phyloP scores from a whole-genome alignment of 1,284 basidiomycete genomes.

The Moesziomyces antarcticus region DNA sequence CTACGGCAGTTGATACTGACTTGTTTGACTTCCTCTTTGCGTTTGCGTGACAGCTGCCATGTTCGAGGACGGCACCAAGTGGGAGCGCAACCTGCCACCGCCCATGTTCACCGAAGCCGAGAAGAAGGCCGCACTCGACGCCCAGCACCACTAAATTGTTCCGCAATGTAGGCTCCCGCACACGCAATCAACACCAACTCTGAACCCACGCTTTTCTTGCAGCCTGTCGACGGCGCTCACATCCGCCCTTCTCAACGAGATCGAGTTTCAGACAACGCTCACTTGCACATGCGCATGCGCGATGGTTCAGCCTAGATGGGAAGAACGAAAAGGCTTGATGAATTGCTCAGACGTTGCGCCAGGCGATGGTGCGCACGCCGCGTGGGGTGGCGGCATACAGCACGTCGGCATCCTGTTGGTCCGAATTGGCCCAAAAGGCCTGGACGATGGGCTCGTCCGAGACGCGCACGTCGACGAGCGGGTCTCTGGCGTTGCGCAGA shows the following conservation, averaged over 20 bases:
- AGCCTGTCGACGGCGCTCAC: background rate
- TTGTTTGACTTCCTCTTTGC: background rate
- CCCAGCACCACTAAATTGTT: slow-evolving; percentile 35
- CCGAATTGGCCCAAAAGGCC: slow-evolving; percentile 27
- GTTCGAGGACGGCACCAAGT: slow-evolving; percentile 67
- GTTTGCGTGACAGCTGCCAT: slow-evolving; percentile 51
- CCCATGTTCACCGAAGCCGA: slow-evolving; percentile 65
- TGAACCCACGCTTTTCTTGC: background rate
- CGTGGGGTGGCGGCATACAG: slow-evolving; percentile 27
- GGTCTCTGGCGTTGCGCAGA: slow-evolving; percentile 35
- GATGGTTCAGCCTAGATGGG: background rate
- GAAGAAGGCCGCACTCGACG: slow-evolving; percentile 64
- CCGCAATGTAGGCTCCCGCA: background rate
- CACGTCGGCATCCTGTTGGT: slow-evolving; percentile 4
- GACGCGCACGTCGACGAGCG: slow-evolving; percentile 22
- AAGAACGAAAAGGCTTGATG: background rate
- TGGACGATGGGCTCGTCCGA: slow-evolving; percentile 42
- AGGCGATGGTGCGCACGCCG: slow-evolving; percentile 20
- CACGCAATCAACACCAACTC: background rate
- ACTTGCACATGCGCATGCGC: background rate
- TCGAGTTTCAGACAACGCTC: background rate
- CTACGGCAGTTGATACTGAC: slow-evolving; percentile 1
- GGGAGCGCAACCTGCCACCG: slow-evolving; percentile 59
- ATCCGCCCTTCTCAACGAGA: background rate
- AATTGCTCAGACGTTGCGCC: background rate